phyloP scores from a whole-genome alignment of 495 filamentous ascomycete genomes.

The Hypoxylon fuscum region DNA sequence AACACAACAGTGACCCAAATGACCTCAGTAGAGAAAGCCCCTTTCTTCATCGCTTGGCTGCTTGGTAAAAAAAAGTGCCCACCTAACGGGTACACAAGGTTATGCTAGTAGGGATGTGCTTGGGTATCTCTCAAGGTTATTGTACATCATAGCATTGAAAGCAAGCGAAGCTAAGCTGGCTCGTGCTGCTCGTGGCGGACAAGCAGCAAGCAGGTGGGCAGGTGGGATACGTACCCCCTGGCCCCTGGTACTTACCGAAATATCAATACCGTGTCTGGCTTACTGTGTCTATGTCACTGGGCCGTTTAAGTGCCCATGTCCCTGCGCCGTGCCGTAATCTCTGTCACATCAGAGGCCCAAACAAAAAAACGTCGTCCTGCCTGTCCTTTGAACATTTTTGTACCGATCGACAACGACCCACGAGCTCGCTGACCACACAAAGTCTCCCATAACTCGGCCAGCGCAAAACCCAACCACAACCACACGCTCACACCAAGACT shows the following conservation, averaged over 20 bases:
- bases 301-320: conserved; percentile 4
- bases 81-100: not conserved
- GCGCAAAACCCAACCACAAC: conserved; percentile 39
- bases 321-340: conserved; percentile 36
- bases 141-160: no score
- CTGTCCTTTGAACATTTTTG: conserved; percentile 39
- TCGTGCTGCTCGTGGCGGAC: no score
- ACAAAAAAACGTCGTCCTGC: conserved; percentile 34
- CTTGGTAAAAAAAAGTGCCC: not conserved
- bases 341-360: conserved; percentile 38
- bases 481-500: conserved; percentile 19
- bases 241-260: conserved; percentile 6
- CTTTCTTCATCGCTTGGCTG: no score
- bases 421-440: conserved; percentile 40
- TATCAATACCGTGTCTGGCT: conserved; percentile 30
- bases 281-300: conserved; percentile 39
- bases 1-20: not conserved
- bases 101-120: not conserved
- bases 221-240: no score
- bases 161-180: no score
- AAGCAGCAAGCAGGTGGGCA: conserved; percentile 1
- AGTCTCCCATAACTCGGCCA: conserved; percentile 35
- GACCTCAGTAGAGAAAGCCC: conserved; percentile 6
- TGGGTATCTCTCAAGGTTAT: no score
- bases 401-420: conserved; percentile 43